Percentiles rank a stretch among this genome's conserved stretches.
Evolutionary conservation across 805 yeast genomes (phyloP).

Genomic region (Hanseniaspora nectarophila): DNA sequence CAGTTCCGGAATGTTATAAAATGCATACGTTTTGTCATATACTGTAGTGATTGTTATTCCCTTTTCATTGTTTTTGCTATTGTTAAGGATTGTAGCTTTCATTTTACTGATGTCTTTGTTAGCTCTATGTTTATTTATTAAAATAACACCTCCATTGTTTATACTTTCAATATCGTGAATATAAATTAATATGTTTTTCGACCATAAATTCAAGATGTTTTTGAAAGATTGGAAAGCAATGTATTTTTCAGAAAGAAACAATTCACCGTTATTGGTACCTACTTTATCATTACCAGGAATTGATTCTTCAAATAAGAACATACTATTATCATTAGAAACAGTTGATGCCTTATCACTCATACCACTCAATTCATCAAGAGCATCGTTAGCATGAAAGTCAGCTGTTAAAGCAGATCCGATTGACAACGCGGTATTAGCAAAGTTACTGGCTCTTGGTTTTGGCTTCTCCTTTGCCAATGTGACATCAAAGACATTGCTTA

Average conservation of each 20-base stretch:
- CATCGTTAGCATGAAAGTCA: background rate
- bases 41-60: constrained; percentile 14
- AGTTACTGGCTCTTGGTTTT: background rate
- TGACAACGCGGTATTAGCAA: constrained; percentile 6
- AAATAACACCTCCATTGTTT: constrained; percentile 13
- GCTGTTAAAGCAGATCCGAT: constrained; percentile 12
- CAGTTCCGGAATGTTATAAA: constrained; percentile 7
- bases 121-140: constrained; percentile 13
- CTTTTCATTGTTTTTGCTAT: constrained; percentile 6
- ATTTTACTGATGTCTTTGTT: constrained; percentile 3
- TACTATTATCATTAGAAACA: background rate
- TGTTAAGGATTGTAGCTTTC: background rate
- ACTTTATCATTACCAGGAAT: background rate
- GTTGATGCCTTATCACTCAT: constrained; percentile 1
- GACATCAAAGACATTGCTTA: constrained; percentile 75
- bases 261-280: constrained; percentile 52
- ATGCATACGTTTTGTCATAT: constrained; percentile 13
- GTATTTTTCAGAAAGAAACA: constrained; percentile 66
- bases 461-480: constrained; percentile 62
- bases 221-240: constrained; percentile 72
- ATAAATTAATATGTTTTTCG: constrained; percentile 63
- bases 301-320: constrained; percentile 1
- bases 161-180: constrained; percentile 57
- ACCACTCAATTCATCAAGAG: constrained; percentile 2
- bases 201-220: constrained; percentile 64